Conservation (phyloP, 371 early-diverging fungal species). For the Rhizopus delemar region DNA sequence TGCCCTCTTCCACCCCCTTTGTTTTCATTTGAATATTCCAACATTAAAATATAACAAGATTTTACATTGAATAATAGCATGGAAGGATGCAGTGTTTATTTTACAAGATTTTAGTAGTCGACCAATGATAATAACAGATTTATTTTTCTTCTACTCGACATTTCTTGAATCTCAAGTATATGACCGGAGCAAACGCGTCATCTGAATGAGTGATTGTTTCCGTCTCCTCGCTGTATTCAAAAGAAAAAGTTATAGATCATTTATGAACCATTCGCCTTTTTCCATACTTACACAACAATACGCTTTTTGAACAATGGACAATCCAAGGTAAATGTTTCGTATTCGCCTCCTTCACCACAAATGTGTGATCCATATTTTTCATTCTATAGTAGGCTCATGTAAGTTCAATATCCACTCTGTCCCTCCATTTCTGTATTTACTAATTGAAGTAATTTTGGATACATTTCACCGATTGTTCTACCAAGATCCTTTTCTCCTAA, state of each 20-base stretch:
- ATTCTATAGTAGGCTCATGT: conserved; percentile 43
- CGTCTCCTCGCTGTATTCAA: conserved; percentile 58
- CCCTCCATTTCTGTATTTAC: conserved; percentile 31
- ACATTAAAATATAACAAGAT: too few relatives aligned
- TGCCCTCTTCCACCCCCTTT: too few relatives aligned
- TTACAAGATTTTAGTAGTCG: neutral
- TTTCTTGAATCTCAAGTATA: conserved; percentile 70
- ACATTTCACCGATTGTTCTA: conserved; percentile 78
- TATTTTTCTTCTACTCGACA: conserved; percentile 62
- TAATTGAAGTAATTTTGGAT: conserved; percentile 68
- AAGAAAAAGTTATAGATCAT: neutral
- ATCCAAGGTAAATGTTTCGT: conserved; percentile 96
- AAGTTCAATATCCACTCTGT: neutral
- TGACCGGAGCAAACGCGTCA: conserved; percentile 83
- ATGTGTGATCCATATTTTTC: conserved; percentile 85
- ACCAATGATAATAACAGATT: neutral
- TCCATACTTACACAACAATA: conserved; percentile 60
- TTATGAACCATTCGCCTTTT: neutral
- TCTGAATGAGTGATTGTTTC: conserved; percentile 78
- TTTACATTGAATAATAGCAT: too few relatives aligned
- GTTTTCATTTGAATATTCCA: too few relatives aligned
- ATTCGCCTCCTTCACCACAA: conserved; percentile 99
- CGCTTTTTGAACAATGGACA: conserved; percentile 93
- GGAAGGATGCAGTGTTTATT: neutral
- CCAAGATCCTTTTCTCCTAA: conserved; percentile 76